Conservation (phyloP, 129 eudicot genomes). For the Tagetes erecta region DNA sequence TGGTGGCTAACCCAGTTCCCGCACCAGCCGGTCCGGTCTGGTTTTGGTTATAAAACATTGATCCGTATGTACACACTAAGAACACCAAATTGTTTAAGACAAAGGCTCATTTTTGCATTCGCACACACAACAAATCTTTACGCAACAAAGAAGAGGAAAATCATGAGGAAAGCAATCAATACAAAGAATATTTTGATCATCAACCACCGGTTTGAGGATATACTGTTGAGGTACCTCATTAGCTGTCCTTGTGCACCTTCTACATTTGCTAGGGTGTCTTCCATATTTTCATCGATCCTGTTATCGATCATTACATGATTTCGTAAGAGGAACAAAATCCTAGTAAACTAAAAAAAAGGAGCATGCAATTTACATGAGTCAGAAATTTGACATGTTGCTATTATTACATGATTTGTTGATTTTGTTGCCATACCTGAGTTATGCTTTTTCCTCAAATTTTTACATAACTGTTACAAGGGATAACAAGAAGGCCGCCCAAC, state of each 20-base stretch:
- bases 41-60: slow-evolving; percentile 17
- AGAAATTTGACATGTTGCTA: not conserved
- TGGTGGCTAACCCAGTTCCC: slow-evolving; percentile 4
- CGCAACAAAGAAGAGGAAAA: slow-evolving; percentile 73
- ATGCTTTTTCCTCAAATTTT: not conserved
- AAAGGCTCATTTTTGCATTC: slow-evolving; percentile 12
- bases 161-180: slow-evolving; percentile 62
- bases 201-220: slow-evolving; percentile 74
- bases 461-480: too few relatives aligned
- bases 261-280: slow-evolving; percentile 72
- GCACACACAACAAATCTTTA: slow-evolving; percentile 28
- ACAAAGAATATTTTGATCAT: slow-evolving; percentile 82
- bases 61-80: slow-evolving; percentile 23
- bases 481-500: not conserved
- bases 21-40: not conserved
- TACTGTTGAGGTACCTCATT: slow-evolving; percentile 75
- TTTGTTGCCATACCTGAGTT: not conserved
- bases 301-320: not conserved
- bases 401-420: not conserved
- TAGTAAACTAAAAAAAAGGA: not conserved
- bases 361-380: not conserved
- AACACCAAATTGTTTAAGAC: slow-evolving; percentile 25
- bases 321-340: not conserved
- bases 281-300: slow-evolving; percentile 93
- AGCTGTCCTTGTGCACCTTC: slow-evolving; percentile 88